Conservation (phyloP, 2,329 filamentous ascomycete species). For the Atkinsonella texensis region DNA sequence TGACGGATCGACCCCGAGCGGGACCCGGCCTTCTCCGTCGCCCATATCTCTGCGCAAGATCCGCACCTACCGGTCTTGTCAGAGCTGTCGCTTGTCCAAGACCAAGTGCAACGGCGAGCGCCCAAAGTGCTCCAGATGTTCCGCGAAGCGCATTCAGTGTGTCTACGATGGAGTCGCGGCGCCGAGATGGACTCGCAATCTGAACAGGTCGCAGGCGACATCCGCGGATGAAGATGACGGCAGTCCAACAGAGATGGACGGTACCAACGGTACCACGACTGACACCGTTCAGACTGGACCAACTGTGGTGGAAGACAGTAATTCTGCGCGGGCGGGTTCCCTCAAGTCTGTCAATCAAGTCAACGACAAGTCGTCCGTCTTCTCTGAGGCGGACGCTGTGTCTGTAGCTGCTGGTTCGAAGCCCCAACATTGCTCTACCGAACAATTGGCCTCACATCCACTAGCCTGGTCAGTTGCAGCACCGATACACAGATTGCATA, state of each 20-base stretch:
- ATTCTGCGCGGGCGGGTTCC: background rate
- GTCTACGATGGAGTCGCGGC: conserved; percentile 26
- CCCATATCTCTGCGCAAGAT: conserved; percentile 24
- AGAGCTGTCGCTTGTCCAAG: conserved; percentile 27
- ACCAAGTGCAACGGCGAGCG: conserved; percentile 30
- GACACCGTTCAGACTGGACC: background rate
- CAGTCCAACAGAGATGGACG: background rate
- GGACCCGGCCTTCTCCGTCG: conserved; percentile 15
- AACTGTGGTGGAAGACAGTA: background rate
- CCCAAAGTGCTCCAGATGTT: conserved; percentile 25
- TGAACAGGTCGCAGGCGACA: conserved; percentile 12
- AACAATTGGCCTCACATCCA: conserved; percentile 1
- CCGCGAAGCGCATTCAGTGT: conserved; percentile 22
- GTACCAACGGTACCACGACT: background rate
- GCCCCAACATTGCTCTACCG: background rate
- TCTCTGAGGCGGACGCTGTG: background rate
- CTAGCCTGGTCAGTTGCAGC: conserved; percentile 5
- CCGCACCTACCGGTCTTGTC: conserved; percentile 28
- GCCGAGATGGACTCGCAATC: conserved; percentile 24
- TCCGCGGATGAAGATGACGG: background rate
- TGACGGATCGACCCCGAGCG: conserved; percentile 17
- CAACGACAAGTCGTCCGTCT: conserved; percentile 1
- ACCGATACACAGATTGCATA: background rate
- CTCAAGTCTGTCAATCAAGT: background rate
- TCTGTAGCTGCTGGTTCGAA: background rate